Evolutionary conservation across 2,329 filamentous ascomycete genomes (phyloP), one percentile per base, ranked within the genome.

Genomic region (Cladosporium phlei): DNA sequence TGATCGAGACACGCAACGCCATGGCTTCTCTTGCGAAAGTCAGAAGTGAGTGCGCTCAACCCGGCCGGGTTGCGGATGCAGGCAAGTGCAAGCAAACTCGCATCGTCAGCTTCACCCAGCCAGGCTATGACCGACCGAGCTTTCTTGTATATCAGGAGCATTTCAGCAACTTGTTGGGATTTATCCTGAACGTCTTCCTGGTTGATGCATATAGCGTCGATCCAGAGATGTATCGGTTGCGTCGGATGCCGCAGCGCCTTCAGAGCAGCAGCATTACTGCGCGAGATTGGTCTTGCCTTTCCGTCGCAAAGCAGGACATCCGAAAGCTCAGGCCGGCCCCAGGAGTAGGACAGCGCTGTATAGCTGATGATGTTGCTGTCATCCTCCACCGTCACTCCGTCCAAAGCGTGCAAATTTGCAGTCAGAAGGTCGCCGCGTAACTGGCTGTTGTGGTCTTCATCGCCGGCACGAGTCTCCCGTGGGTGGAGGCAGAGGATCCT

Each of bases 121-220:
- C 48, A 55, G 6, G 53, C 44, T 14, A 47, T 28, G 7, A 53
- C 51, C 10, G 33, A 14, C 2, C 24, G 19, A 6, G 53, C 51
- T 19, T 28, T 47, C 3, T 21, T 20, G 33, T 49, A 55, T 29
- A 55, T 52, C 3, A 29, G 19, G n/a, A 33, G 45, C 53, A 55
- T 55, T 24, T 48, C 35, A 11, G 34, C 38, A 3, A 53, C 53
- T 27, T 55, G 53, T 2, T 35, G 21, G 2, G 47, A 39, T 22
- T 49, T 44, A 35, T 55, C 53, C 5, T 10, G 19, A 2, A 38
- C n/a, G 28, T 53, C 32, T n/a, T n/a, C n/a, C n/a, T n/a, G n/a
- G n/a, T n/a, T n/a, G n/a, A n/a, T n/a, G n/a, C n/a, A n/a, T n/a
- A n/a, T n/a, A n/a, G n/a, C n/a, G n/a, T n/a, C n/a, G n/a, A n/a